Evolutionary conservation across 441 rosid species (phyloP).

Genomic region (Raphanus hybrid): DNA sequence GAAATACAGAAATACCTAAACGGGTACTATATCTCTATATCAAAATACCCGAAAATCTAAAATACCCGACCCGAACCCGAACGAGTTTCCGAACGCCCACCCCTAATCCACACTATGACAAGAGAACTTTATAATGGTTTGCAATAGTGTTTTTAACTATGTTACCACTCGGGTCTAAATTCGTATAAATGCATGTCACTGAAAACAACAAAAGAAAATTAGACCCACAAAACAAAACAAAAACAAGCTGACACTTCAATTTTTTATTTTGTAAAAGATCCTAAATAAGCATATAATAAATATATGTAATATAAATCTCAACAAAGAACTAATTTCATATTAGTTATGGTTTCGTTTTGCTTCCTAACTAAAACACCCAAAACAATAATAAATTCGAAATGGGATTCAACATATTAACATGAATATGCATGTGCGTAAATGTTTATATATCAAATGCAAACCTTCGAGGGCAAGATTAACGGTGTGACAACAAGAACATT

Average conservation of each 20-base stretch:
- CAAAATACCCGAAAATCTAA: no score
- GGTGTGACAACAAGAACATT: slow-evolving; percentile 97
- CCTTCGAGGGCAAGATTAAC: slow-evolving; percentile 95
- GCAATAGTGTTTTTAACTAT: background rate
- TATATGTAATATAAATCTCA: background rate
- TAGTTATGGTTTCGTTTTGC: background rate
- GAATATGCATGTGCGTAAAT: slow-evolving; percentile 19
- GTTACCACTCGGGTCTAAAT: slow-evolving; percentile 9
- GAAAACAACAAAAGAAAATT: slow-evolving; percentile 1
- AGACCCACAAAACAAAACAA: slow-evolving; percentile 14
- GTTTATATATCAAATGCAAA: slow-evolving; percentile 22
- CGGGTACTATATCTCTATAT: no score
- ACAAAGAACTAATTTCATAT: background rate
- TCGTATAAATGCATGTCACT: background rate
- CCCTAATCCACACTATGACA: no score
- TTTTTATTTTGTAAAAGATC: background rate
- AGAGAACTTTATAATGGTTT: background rate
- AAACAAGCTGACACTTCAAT: background rate
- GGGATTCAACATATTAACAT: background rate
- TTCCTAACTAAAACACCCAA: background rate
- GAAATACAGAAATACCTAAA: no score
- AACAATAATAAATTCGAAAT: no score
- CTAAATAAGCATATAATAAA: background rate
- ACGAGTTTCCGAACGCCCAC: no score
- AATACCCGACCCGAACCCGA: no score